Conservation (phyloP, 805 yeast species). For the Candida glaebosa region DNA sequence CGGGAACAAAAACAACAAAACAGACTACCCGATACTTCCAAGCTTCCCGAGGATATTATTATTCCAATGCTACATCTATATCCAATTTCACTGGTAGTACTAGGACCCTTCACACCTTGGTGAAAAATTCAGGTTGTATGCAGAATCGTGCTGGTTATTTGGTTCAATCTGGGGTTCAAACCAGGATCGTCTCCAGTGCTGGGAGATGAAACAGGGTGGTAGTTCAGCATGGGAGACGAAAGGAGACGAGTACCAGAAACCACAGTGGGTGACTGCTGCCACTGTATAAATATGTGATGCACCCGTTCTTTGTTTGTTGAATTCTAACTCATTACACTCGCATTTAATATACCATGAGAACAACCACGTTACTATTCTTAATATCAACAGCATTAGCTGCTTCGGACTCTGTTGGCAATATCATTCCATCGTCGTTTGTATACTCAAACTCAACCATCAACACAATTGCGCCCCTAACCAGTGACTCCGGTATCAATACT, state of each 20-base stretch:
- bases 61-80: neutral
- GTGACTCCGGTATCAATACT: neutral
- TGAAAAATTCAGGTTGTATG: neutral
- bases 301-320: no score
- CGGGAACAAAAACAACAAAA: no score
- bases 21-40: no score
- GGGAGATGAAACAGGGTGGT: neutral
- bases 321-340: no score
- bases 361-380: constrained; percentile 9
- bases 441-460: constrained; percentile 16
- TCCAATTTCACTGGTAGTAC: no score
- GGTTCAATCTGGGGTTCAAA: neutral
- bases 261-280: no score
- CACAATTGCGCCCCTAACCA: constrained; percentile 8
- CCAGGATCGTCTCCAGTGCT: neutral
- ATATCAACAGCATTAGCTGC: constrained; percentile 5
- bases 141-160: neutral
- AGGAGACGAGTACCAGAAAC: no score
- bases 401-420: constrained; percentile 8
- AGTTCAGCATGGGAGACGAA: no score
- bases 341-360: constrained; percentile 7
- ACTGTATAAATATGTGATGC: no score
- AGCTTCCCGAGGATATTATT: neutral
- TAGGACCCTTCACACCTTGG: neutral
- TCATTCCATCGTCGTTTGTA: constrained; percentile 19